Conservation (phyloP, 2,329 filamentous ascomycete genomes). For the Zopfia rhizophila region DNA sequence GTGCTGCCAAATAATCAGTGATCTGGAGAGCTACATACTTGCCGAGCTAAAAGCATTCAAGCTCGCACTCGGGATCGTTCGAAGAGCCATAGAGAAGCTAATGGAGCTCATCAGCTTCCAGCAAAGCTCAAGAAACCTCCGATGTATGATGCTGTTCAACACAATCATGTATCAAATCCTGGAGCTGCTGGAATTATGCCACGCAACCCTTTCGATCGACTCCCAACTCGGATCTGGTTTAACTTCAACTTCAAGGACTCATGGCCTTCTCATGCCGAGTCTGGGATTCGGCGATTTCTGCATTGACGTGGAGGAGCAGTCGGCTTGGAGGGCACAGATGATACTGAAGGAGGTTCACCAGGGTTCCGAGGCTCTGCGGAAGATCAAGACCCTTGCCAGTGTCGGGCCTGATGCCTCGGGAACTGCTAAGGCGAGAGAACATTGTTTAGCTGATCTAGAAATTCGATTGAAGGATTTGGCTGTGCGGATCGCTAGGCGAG, state of each 20-base stretch:
- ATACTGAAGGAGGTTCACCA: slow-evolving; percentile 9
- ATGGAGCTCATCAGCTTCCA: slow-evolving; percentile 9
- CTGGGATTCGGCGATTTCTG: slow-evolving; percentile 8
- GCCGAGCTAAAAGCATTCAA: slow-evolving; percentile 14
- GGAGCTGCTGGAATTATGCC: slow-evolving; percentile 12
- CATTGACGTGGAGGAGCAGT: slow-evolving; percentile 12
- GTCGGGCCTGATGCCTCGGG: background rate
- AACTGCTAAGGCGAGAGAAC: background rate
- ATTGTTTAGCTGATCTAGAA: slow-evolving; percentile 4
- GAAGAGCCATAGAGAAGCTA: slow-evolving; percentile 12
- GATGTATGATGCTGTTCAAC: slow-evolving; percentile 12
- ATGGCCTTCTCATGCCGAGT: background rate
- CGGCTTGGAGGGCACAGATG: slow-evolving; percentile 10
- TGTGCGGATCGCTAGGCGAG: slow-evolving; percentile 1
- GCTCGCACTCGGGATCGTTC: slow-evolving; percentile 15
- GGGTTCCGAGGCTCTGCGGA: slow-evolving; percentile 1
- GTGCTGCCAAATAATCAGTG: slow-evolving; percentile 15
- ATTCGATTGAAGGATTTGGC: slow-evolving; percentile 1
- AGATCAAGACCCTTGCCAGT: slow-evolving; percentile 6
- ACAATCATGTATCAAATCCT: slow-evolving; percentile 17
- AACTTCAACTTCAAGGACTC: too few species aligned
- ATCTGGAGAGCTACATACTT: slow-evolving; percentile 20
- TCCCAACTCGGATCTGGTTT: too few species aligned
- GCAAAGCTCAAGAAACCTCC: slow-evolving; percentile 16
- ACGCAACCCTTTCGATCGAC: too few species aligned